Evolutionary conservation across 257 asterid genomes (phyloP).

Genomic region (Nicotiana sylvestris): DNA sequence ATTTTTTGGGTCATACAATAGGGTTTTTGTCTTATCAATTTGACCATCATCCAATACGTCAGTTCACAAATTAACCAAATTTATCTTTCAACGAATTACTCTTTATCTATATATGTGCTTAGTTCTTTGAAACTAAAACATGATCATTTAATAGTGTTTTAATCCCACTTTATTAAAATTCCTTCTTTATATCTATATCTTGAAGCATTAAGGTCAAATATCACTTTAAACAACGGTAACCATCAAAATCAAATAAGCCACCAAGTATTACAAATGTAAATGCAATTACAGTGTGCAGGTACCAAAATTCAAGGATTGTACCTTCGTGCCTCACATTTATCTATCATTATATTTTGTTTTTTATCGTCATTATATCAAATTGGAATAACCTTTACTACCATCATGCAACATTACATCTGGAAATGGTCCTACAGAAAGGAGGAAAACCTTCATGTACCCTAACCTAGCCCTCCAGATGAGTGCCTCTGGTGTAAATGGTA

Average conservation of each 20-base stretch:
- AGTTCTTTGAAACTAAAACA: too few relatives aligned
- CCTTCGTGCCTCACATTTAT: not conserved
- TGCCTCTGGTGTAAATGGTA: not conserved
- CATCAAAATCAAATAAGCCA: not conserved
- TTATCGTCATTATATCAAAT: not conserved
- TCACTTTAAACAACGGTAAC: not conserved
- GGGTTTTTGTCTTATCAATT: too few relatives aligned
- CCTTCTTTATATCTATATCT: not conserved
- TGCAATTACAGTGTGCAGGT: not conserved
- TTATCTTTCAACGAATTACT: too few relatives aligned
- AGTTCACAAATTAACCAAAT: too few relatives aligned
- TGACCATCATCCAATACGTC: too few relatives aligned
- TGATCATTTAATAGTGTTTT: not conserved
- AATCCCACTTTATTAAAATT: not conserved
- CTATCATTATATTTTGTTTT: not conserved
- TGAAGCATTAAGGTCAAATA: not conserved
- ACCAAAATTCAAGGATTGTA: not conserved
- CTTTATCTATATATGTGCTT: too few relatives aligned
- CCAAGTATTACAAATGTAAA: not conserved
- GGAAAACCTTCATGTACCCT: not conserved
- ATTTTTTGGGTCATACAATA: too few relatives aligned
- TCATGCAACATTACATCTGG: not conserved
- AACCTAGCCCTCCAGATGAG: conserved; percentile 6
- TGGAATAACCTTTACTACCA: not conserved
- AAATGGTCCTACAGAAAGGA: conserved; percentile 15